These are phyloP conservation scores for Entophlyctis luteolus DNA, from an alignment of 192 early-diverging fungal genomes.

Conservation along the genomic window DNA sequence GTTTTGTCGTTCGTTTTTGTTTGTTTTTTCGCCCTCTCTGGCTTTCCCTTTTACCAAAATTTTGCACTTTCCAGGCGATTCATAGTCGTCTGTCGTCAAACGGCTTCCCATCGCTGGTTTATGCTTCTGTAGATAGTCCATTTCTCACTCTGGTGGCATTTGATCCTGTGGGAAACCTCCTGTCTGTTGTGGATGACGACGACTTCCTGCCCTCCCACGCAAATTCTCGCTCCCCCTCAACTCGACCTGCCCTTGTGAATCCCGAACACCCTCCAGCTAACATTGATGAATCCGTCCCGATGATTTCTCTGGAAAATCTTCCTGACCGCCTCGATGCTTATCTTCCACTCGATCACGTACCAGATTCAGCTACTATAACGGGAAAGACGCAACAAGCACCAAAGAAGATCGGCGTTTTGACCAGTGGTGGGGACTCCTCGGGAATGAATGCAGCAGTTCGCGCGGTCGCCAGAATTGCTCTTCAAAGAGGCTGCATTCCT, in stretches of 20 bases:
- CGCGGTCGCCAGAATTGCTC: constrained; percentile 81
- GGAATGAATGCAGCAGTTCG: constrained; percentile 97
- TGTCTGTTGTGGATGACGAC: constrained; percentile 65
- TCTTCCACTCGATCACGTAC: constrained; percentile 1
- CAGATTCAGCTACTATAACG: not conserved
- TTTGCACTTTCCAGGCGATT: not conserved
- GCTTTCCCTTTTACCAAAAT: not conserved
- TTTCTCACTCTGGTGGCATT: constrained; percentile 41
- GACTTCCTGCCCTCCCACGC: constrained; percentile 45
- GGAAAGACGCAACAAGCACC: not conserved
- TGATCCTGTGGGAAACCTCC: constrained; percentile 79
- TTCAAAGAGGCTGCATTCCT: constrained; percentile 75
- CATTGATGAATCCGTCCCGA: constrained; percentile 6
- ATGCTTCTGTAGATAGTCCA: not conserved
- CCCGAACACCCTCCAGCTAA: not conserved
- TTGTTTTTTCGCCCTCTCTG: not conserved
- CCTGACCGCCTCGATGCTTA: not conserved
- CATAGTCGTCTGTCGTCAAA: not conserved
- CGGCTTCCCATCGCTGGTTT: not conserved
- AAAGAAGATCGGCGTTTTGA: constrained; percentile 89
- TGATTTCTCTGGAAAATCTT: not conserved
- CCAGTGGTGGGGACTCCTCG: constrained; percentile 91
- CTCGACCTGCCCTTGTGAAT: not conserved
- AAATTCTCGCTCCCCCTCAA: constrained; percentile 1
- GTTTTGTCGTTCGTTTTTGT: not conserved